Evolutionary conservation across 129 eudicot genomes (phyloP).

Genomic region (Arctium minus): DNA sequence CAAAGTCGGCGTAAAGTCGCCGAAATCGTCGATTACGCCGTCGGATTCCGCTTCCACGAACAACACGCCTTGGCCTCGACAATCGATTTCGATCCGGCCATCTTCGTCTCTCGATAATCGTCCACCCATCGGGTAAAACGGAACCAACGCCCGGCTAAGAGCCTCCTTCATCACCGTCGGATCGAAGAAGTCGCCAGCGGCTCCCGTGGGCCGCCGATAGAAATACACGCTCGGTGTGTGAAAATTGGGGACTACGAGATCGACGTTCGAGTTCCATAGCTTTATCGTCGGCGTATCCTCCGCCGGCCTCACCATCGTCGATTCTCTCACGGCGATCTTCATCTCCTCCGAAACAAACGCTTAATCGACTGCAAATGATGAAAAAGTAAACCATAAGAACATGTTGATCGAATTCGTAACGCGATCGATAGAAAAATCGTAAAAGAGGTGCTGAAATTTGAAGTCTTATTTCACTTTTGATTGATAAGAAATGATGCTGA

Average conservation of each 20-base stretch:
- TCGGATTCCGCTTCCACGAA: constrained; percentile 71
- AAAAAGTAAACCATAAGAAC: neutral
- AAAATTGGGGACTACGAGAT: constrained; percentile 60
- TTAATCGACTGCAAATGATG: neutral
- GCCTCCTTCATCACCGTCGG: constrained; percentile 44
- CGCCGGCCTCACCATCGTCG: constrained; percentile 60
- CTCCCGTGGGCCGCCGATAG: constrained; percentile 49
- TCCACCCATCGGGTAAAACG: constrained; percentile 77
- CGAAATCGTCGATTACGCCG: constrained; percentile 58
- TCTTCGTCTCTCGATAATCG: constrained; percentile 60
- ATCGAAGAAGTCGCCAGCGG: constrained; percentile 46
- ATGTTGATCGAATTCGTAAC: neutral
- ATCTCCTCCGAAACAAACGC: constrained; percentile 5
- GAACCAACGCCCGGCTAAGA: constrained; percentile 53
- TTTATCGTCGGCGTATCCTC: constrained; percentile 40
- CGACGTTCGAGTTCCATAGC: constrained; percentile 72
- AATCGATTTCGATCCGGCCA: constrained; percentile 71
- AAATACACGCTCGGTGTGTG: constrained; percentile 70
- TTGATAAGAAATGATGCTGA: too few relatives aligned
- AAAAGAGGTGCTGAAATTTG: too few relatives aligned
- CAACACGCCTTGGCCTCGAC: constrained; percentile 69
- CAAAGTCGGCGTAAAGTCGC: constrained; percentile 70
- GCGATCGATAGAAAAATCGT: neutral
- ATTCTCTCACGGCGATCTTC: constrained; percentile 45
- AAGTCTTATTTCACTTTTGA: too few relatives aligned